Evolutionary conservation across 495 filamentous ascomycete genomes (phyloP), one percentile per base, ranked within the genome.

Genomic region (Friedmanniomyces endolithicus): DNA sequence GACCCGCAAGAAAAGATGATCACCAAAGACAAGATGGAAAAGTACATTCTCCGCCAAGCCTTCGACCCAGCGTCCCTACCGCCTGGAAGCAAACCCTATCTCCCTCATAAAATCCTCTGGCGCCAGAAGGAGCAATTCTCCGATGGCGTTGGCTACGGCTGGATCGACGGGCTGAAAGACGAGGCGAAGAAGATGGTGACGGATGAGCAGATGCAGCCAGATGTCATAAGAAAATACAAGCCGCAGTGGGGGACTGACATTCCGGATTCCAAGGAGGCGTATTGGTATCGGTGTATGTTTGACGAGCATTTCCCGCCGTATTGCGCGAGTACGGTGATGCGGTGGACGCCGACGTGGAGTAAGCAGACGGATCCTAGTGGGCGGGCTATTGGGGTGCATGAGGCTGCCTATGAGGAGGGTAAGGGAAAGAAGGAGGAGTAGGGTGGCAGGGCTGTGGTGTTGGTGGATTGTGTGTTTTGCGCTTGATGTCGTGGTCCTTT

Each of bases 111-210:
- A 65, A 97, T 98, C 60, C 83, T 98, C 37, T 98, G 87, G 86
- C 79, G 92, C 64, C 92, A 98, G 75, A 98, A 98, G 79, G 92
- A 98, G 74, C 94, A 97, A 75, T 98, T 98, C 74, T 88, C 83
- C 52, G 92, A 98, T 66, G 92, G 92, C 69, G 94, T 98, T 58
- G 92, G 92, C 53, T 98, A 98, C 74, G 89, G 94, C 57, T 98
- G 92, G 92, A 96, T 97, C 70, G 94, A 98, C 67, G 86, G 82
- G 16, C 78, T 98, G 45, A 98, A 95, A 77, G 94, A 96, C 68
- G 81, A 83, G 57, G 94, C 92, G 57, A 88, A 90, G 71, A 65
- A 79, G 52, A 78, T 90, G 39, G 85, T 98, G 40, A 90, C 85
- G 22, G 89, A 96, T 65, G 92, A 97, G 75, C 88, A 94, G 81